Evolutionary conservation across 805 yeast species (phyloP), one percentile per base, ranked within the genome.

Genomic region (Teunomyces funiuensis): DNA sequence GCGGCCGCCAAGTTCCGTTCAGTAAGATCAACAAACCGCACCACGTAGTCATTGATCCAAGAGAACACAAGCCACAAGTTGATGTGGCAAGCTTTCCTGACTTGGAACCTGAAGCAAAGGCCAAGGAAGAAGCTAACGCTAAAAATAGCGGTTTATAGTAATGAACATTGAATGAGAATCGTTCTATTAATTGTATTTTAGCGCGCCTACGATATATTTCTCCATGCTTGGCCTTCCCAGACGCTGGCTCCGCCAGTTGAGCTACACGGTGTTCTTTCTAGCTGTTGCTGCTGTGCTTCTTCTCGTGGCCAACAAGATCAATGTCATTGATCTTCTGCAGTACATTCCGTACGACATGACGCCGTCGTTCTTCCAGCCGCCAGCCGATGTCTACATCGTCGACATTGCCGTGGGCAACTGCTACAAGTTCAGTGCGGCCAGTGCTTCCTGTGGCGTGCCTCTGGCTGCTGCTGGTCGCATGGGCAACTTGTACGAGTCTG

Each of bases 391-490:
- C n/a, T 58, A 47, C 41, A 52, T 76, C 9, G 55, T 71, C 8
- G 81, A 77, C 47, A 52, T 77, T 9, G 53, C 65, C 33, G 47
- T 76, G 19, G 61, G 58, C n/a, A 44, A 57, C 49, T 66, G 69
- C 42, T 64, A 59, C 41, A 47, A 49, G 37, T 57, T 55, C 38
- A 55, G 51, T 19, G 38, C 50, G n/a, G 51, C 53, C 3, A 48
- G 43, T 22, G 44, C 49, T 3, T 40, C 36, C 14, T 64, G 69
- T 49, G 68, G 69, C 1, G 19, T 49, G 1, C 69, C 70, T 11
- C 15, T 34, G 5, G 36, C 44, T 6, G 18, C 33, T 2, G 54
- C 54, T 5, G 69, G 68, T 10, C 49, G 47, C 6, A 39, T 47
- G 27, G 63, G 65, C 56, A 62, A 65, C 11, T 19, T 50, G 10